These are phyloP conservation scores for Tylopilus cervinicoccineus DNA, from an alignment of 768 basidiomycete genomes.

Conservation along the genomic window DNA sequence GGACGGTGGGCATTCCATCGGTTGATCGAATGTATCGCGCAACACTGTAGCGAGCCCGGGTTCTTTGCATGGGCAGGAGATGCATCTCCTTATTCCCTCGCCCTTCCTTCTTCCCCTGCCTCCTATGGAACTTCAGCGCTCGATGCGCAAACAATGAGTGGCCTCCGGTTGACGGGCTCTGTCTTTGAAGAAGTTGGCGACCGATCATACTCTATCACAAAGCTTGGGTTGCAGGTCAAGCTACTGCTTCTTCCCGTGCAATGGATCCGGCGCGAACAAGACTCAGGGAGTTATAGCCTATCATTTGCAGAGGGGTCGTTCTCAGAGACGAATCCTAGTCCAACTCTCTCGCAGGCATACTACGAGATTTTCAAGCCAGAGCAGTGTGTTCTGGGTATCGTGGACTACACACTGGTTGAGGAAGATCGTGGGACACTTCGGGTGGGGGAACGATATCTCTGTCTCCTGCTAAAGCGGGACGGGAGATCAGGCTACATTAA, in stretches of 20 bases:
- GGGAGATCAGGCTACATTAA: slow-evolving; percentile 8
- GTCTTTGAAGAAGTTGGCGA: slow-evolving; percentile 15
- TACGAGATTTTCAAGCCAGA: slow-evolving; percentile 16
- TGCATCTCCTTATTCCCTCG: slow-evolving; percentile 8
- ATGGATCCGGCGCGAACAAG: slow-evolving; percentile 3
- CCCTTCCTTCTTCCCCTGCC: slow-evolving; percentile 7
- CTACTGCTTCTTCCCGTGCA: slow-evolving; percentile 9
- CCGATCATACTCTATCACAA: slow-evolving; percentile 14
- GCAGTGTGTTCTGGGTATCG: slow-evolving; percentile 13
- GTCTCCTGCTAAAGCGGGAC: slow-evolving; percentile 7
- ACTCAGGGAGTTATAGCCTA: slow-evolving; percentile 7
- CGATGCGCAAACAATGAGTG: background rate
- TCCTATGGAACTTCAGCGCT: slow-evolving; percentile 6
- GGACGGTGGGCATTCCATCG: slow-evolving; percentile 14
- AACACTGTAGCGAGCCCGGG: slow-evolving; percentile 8
- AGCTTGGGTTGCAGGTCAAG: slow-evolving; percentile 11
- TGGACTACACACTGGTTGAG: slow-evolving; percentile 10
- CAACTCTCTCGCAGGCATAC: slow-evolving; percentile 11
- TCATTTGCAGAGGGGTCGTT: slow-evolving; percentile 12
- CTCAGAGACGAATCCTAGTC: slow-evolving; percentile 5
- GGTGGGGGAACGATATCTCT: slow-evolving; percentile 11
- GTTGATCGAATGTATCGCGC: slow-evolving; percentile 6
- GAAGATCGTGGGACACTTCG: slow-evolving; percentile 8
- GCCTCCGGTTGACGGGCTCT: slow-evolving; percentile 12
- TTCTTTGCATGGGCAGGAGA: slow-evolving; percentile 17